Evolutionary conservation across 2,329 filamentous ascomycete species (phyloP), one percentile per base, ranked within the genome.

Genomic region (Lecanosticta acicola): DNA sequence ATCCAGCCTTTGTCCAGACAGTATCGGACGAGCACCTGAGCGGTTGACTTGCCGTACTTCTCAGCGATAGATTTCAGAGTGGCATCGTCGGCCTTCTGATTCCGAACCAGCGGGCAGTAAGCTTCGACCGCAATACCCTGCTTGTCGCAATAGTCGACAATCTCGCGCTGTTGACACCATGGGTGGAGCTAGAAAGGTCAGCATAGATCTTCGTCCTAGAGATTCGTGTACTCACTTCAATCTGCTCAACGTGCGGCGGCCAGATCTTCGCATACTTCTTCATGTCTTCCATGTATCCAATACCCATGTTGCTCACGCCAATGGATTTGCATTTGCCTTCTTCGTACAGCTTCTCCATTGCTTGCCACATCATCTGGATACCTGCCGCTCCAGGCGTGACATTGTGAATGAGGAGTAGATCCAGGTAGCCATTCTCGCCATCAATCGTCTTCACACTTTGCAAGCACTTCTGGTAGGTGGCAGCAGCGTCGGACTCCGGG

Each of bases 1-100:
- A 56, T 74, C 64, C 79, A 81, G 3, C 79, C 84, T 68, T 87
- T 90, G 67, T 94, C 85, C 66, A 94, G 66, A 56, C 84, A 85
- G 77, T 87, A 95, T 52, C 88, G 77, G 40, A 94, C 69, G 59
- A 95, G 67, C 8, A 94, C 70, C 72, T 94, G 89, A 8, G 85
- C 84, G 48, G 84, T 79, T 5, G 79, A 79, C 69, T 84, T 89
- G 53, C 73, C 74, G 64, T 93, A 79, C 69, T 88, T 90, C 58
- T 83, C 71, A 1, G 82, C 79, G 46, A 94, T 68, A 11, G 72
- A 72, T 48, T 77, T 74, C 24, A 93, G 70, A 10, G 76, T 78
- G 51, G 77, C 70, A 53, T 94, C 84, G 33, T 82, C 79, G 52
- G 82, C 81, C 55, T 87, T 83, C 68, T 84, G 71, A 45, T 86